Base-by-base conservation (phyloP, 257 asterid species). In the Misopates orontium region DNA sequence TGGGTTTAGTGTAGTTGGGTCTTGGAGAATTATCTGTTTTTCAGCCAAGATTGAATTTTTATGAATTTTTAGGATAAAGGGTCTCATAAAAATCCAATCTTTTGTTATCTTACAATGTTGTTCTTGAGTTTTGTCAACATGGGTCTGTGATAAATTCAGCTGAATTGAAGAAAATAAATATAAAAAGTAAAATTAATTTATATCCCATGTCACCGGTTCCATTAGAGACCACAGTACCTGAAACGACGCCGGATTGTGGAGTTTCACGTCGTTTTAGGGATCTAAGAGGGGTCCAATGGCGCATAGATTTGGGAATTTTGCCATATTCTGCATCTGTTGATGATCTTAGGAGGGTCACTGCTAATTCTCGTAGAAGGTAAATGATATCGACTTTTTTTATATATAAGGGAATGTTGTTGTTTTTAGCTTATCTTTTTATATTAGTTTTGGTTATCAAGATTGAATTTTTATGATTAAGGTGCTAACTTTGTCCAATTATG, bases 241-340 rank as follows among this genome's bases (percentile, higher is more conserved):
- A 78, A 72, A 66, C 80, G 68, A 32, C 67, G n/a, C n/a, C n/a
- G n/a, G n/a, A n/a, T n/a, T n/a, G n/a, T n/a, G n/a, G n/a, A n/a
- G n/a, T n/a, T 60, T 77, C 80, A 9, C 76, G 79, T 66, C 74
- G 82, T 57, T 86, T 83, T 73, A 73, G 75, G 53, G 81, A 83
- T 75, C 89, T 94, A 5, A 82, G 99, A 90, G 91, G 99, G 55
- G 88, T 90, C n/a, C 86, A 71, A 83, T 94, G 99, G 99, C 96
- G 99, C 56, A 76, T 90, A 54, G 85, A 85, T 82, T 85, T 94
- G 91, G 99, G 96, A 60, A 86, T 90, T 79, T 83, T 93, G 66
- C 94, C 98, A 10, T 73, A 87, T 76, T 82, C 91, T 20, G 77
- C 91, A 10, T 77, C 97, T 39, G 69, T 85, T 20, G 95, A 88